Evolutionary conservation across 164 flowering plant species (phyloP).

Genomic region (Amborella trichopoda): DNA sequence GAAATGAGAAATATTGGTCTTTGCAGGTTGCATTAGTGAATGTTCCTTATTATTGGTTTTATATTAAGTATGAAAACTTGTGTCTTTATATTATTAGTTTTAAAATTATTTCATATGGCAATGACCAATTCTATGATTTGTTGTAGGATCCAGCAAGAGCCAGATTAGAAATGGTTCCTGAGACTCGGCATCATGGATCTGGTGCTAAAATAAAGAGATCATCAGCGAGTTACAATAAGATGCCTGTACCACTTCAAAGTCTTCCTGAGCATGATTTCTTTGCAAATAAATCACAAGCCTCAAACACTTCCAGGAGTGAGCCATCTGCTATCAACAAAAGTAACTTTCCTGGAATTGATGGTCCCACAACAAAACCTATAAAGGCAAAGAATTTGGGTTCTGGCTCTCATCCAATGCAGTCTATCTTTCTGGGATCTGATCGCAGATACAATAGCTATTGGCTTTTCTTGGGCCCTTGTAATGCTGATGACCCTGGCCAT

Average conservation of each 20-base stretch:
- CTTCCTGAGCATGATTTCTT: too few relatives aligned
- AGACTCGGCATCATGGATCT: constrained; percentile 29
- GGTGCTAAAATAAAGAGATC: constrained; percentile 87
- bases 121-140: not conserved
- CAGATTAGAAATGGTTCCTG: constrained; percentile 19
- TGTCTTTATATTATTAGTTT: too few relatives aligned
- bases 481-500: constrained; percentile 75
- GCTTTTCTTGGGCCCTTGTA: constrained; percentile 95
- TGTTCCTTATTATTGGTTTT: too few relatives aligned
- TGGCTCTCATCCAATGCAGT: constrained; percentile 66
- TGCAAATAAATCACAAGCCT: too few relatives aligned
- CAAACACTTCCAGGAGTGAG: constrained; percentile 12
- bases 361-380: constrained; percentile 6
- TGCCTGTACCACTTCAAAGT: constrained; percentile 31
- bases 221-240: constrained; percentile 29
- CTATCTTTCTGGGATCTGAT: constrained; percentile 82
- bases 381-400: constrained; percentile 13
- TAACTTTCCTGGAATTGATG: not conserved
- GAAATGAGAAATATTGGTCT: too few relatives aligned
- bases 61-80: too few relatives aligned
- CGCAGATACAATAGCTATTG: constrained; percentile 94
- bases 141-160: constrained; percentile 32
- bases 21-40: too few relatives aligned
- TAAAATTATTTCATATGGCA: too few relatives aligned
- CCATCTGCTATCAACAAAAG: constrained; percentile 14